Conservation (phyloP, 148 eudicot species). For the Camellia lanceoleosa region DNA sequence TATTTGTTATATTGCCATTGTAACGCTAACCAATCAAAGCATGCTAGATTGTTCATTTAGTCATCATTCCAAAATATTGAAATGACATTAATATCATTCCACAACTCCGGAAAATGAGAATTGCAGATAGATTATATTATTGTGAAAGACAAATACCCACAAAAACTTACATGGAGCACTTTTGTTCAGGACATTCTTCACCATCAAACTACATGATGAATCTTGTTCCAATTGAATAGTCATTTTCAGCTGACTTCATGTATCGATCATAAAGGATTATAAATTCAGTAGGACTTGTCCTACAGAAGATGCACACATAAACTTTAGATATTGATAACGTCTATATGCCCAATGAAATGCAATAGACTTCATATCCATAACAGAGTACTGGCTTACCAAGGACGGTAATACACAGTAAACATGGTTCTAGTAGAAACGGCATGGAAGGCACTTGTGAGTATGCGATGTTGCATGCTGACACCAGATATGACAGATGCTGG, state of each 20-base stretch:
- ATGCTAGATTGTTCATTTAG: neutral
- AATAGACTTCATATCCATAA: neutral
- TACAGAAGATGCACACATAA: slow-evolving; percentile 6
- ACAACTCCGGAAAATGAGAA: neutral
- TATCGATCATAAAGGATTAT: slow-evolving; percentile 17
- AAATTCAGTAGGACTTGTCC: slow-evolving; percentile 17
- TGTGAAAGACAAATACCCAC: neutral
- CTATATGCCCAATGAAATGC: neutral
- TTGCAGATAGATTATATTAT: neutral
- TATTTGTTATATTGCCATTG: neutral
- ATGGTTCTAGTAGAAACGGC: slow-evolving; percentile 17
- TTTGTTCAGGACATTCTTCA: slow-evolving; percentile 12
- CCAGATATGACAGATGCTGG: slow-evolving; percentile 16
- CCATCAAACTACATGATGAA: slow-evolving; percentile 18
- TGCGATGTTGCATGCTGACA: slow-evolving; percentile 23
- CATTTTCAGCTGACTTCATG: slow-evolving; percentile 17
- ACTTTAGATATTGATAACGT: neutral
- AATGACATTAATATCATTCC: neutral
- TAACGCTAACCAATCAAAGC: slow-evolving; percentile 2
- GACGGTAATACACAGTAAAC: slow-evolving; percentile 25
- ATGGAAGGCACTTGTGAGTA: slow-evolving; percentile 18
- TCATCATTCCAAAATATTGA: neutral
- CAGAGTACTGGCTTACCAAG: slow-evolving; percentile 13
- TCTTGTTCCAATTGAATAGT: slow-evolving; percentile 20
- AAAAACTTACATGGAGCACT: slow-evolving; percentile 5